Evolutionary conservation across 2,329 filamentous ascomycete species (phyloP).

Genomic region (Epichloe elymi): DNA sequence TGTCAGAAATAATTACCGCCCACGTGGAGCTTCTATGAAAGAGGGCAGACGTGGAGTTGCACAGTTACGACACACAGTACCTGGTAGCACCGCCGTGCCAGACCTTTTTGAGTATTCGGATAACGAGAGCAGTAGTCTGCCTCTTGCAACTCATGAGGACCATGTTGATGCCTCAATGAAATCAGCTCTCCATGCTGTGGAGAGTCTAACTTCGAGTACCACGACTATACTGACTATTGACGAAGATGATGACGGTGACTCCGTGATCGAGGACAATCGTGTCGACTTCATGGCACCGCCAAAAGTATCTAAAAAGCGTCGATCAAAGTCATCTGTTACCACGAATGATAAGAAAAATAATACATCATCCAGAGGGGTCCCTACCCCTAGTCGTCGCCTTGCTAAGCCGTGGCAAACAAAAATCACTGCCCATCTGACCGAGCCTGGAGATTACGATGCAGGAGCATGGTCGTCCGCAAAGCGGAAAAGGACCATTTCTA

Average conservation of each 20-base stretch:
- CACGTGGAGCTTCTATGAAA: conserved; percentile 23
- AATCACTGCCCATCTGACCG: conserved; percentile 18
- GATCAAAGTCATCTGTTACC: conserved; percentile 16
- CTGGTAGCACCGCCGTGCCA: conserved; percentile 15
- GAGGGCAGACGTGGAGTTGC: conserved; percentile 36
- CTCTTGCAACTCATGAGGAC: not conserved
- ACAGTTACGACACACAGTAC: conserved; percentile 24
- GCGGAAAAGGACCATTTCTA: not conserved
- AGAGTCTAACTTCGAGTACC: not conserved
- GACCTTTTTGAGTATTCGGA: conserved; percentile 32
- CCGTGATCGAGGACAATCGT: conserved; percentile 35
- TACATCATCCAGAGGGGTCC: conserved; percentile 9
- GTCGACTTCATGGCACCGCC: conserved; percentile 38
- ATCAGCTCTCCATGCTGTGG: not conserved
- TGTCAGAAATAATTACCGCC: conserved; percentile 12
- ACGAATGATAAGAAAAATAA: conserved; percentile 12
- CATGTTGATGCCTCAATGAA: not conserved
- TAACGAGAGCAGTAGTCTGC: not conserved
- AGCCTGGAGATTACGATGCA: not conserved
- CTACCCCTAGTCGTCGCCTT: conserved; percentile 10
- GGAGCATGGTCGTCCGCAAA: not conserved
- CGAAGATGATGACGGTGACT: conserved; percentile 22
- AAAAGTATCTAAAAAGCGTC: conserved; percentile 27
- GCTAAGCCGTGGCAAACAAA: conserved; percentile 16
- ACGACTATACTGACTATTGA: not conserved